Percentiles rank a stretch among this genome's conserved stretches.
phyloP scores from a whole-genome alignment of 192 early-diverging fungal species.

The Coemansia sp. region DNA sequence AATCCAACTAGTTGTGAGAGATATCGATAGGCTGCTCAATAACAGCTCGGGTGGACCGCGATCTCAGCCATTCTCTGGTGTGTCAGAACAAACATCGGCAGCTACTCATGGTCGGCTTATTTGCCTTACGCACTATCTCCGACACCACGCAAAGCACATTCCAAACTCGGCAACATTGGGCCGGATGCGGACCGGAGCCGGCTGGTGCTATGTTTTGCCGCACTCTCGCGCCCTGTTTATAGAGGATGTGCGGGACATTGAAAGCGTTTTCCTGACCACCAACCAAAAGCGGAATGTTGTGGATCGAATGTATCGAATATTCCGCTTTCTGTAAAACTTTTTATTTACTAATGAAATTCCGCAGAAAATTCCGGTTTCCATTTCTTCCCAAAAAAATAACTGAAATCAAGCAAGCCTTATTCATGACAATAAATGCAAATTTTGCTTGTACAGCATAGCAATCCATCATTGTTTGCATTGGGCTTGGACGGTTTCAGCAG shows the following conservation, averaged over 20 bases:
- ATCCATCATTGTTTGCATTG: neutral
- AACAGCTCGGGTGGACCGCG: conserved; percentile 3
- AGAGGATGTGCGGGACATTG: conserved; percentile 80
- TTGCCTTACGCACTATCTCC: conserved; percentile 57
- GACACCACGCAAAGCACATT: conserved; percentile 58
- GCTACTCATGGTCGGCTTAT: conserved; percentile 36
- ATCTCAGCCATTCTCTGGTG: conserved; percentile 5
- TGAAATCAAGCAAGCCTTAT: too few species aligned
- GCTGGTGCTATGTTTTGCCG: conserved; percentile 52
- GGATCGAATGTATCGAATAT: conserved; percentile 66
- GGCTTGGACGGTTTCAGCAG: too few species aligned
- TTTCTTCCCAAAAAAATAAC: too few species aligned
- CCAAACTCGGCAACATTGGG: conserved; percentile 30
- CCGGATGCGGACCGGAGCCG: conserved; percentile 13
- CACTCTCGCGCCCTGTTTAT: conserved; percentile 62
- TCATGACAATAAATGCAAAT: too few species aligned
- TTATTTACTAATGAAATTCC: too few species aligned
- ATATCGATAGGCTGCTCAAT: conserved; percentile 63
- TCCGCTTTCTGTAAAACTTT: conserved; percentile 54
- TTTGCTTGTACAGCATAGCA: too few species aligned
- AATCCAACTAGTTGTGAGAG: conserved; percentile 57
- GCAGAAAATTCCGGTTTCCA: too few species aligned
- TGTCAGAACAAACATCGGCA: neutral
- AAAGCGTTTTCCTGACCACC: conserved; percentile 56
- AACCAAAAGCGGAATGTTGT: conserved; percentile 60